phyloP scores from a whole-genome alignment of 768 basidiomycete species.

The Tricholomella constricta region DNA sequence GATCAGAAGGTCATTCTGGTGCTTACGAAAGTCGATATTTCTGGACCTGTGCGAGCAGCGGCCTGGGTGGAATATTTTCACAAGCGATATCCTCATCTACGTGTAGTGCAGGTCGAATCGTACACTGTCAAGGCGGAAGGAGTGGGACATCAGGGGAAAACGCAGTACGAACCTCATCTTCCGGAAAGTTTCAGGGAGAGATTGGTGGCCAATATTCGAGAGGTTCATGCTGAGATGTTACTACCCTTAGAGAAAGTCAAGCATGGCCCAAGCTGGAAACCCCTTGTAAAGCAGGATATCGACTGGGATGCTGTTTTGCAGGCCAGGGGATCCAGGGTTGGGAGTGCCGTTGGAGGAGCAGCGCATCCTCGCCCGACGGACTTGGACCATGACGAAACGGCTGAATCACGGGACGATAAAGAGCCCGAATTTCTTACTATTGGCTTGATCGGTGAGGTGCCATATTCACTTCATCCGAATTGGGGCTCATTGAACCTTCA shows the following conservation, averaged over 20 bases:
- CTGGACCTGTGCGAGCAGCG: conserved; percentile 61
- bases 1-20: conserved; percentile 66
- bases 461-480: neutral
- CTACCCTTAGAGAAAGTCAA: conserved; percentile 64
- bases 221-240: conserved; percentile 67
- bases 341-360: conserved; percentile 45
- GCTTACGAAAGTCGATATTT: conserved; percentile 87
- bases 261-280: conserved; percentile 61
- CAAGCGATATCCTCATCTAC: conserved; percentile 51
- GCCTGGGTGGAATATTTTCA: conserved; percentile 69
- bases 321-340: conserved; percentile 46
- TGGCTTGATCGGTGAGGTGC: conserved; percentile 68
- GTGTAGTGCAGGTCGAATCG: conserved; percentile 76
- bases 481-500: conserved; percentile 24
- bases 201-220: conserved; percentile 65
- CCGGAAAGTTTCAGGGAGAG: conserved; percentile 63
- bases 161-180: conserved; percentile 63
- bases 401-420: conserved; percentile 24
- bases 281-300: conserved; percentile 61
- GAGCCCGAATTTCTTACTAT: conserved; percentile 71
- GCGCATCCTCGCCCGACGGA: conserved; percentile 31
- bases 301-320: conserved; percentile 72
- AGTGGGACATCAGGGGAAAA: conserved; percentile 46
- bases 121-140: conserved; percentile 57
- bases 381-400: conserved; percentile 27